Base-by-base conservation (phyloP, 148 eudicot species). In the Rhododendron kiyosumense region DNA sequence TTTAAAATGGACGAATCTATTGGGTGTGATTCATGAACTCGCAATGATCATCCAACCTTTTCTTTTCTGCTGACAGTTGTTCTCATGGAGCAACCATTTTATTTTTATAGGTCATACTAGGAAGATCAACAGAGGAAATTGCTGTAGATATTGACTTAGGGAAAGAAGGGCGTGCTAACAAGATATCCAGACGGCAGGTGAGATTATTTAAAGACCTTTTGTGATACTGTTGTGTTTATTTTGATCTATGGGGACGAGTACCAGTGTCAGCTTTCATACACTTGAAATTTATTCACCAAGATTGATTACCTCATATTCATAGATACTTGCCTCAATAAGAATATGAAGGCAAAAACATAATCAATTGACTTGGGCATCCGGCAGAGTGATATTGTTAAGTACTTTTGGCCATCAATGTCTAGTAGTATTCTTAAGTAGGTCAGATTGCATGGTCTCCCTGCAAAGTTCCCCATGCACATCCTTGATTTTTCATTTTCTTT, bases 141-240 rank as follows among this genome's bases (percentile, higher is more conserved):
- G 82, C 51, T 85, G 95, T 96, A 86, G 99, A 95, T 86, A 92
- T 96, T 88, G 98, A 96, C 90, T 84, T 96, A 86, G 91, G 94
- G 28, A 93, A 93, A 90, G 98, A 93, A 89, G 96, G 96, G 61
- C 92, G 92, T 79, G 93, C 95, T 65, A 95, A 92, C 89, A 95
- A 92, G 87, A 92, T 96, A 89, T 96, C 99, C 65, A 93, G 99
- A 84, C 94, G 97, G 38, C 98, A 96, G 97, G 99, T 95, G 87
- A 67, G 59, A 51, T 32, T 34, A 79, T 83, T 85, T 36, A 73
- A 28, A 28, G 79, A 32, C 71, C 32, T 74, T 78, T 45, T 45
- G 20, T 4, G 81, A 24, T n/a, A 18, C 11, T 45, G 30, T n/a
- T 78, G 32, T 78, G 34, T 78, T 43, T 78, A 45, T 46, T 78